These are phyloP conservation scores for Mallotus nudiflorus DNA, from an alignment of 345 rosid species.

Conservation along the genomic window DNA sequence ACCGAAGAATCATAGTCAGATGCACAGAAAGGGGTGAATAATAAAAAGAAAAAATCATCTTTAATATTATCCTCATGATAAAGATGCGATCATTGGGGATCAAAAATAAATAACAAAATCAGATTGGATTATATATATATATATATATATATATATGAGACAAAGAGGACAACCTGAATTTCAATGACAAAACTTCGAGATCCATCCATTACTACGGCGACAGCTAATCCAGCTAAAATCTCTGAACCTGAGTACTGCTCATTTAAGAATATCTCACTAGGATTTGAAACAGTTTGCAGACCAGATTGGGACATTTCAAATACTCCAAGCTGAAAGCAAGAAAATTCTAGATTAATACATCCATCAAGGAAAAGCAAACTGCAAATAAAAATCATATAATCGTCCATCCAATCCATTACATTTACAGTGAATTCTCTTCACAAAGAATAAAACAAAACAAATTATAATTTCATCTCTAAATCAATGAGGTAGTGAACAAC, in stretches of 20 bases:
- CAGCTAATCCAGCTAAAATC: slow-evolving; percentile 85
- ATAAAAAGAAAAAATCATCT: not conserved
- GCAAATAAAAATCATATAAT: not conserved
- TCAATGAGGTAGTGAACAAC: not conserved
- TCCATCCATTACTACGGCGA: slow-evolving; percentile 90
- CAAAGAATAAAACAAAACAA: not conserved
- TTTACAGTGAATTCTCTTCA: not conserved
- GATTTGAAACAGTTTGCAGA: slow-evolving; percentile 70
- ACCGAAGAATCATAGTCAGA: not conserved
- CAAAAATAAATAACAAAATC: too few relatives aligned
- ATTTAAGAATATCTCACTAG: slow-evolving; percentile 79
- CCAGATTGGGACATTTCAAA: slow-evolving; percentile 86
- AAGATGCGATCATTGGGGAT: too few relatives aligned
- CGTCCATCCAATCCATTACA: not conserved
- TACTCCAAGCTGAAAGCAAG: slow-evolving; percentile 76
- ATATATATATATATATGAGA: too few relatives aligned
- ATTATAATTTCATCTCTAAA: not conserved
- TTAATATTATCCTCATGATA: too few relatives aligned
- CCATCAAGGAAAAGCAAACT: slow-evolving; percentile 9
- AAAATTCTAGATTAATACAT: slow-evolving; percentile 1
- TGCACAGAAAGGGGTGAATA: not conserved
- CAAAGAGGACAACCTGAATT: slow-evolving; percentile 58
- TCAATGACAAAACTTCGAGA: slow-evolving; percentile 82
- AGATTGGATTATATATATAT: too few relatives aligned
- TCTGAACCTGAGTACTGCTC: slow-evolving; percentile 72